These are phyloP conservation scores for Sutorius australiensis DNA, from an alignment of 768 basidiomycete genomes.

Conservation along the genomic window DNA sequence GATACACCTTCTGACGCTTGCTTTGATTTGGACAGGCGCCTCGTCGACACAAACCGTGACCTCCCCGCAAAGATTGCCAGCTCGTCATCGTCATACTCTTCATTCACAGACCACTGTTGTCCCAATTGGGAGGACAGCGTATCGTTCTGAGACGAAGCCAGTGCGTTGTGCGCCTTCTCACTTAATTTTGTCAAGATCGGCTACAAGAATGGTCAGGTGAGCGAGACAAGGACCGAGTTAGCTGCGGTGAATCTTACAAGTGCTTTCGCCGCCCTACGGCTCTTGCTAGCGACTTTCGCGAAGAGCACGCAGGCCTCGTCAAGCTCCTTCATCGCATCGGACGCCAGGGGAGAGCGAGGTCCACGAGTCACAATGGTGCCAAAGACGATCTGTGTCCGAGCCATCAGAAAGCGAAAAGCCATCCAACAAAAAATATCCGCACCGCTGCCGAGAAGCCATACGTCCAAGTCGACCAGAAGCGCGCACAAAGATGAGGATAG, in stretches of 20 bases:
- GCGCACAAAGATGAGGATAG: constrained; percentile 45
- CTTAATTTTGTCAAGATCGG: constrained; percentile 56
- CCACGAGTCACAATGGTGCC: constrained; percentile 76
- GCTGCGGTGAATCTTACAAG: constrained; percentile 41
- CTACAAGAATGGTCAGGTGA: constrained; percentile 24
- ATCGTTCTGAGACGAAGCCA: constrained; percentile 41
- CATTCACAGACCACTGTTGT: constrained; percentile 49
- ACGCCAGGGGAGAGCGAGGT: constrained; percentile 64
- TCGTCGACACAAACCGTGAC: constrained; percentile 55
- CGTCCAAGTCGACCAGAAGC: constrained; percentile 65
- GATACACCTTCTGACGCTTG: constrained; percentile 4
- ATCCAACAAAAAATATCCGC: constrained; percentile 11
- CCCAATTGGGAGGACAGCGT: constrained; percentile 29
- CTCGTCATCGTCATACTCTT: constrained; percentile 56
- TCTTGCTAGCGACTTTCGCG: constrained; percentile 53
- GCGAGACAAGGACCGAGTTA: not conserved
- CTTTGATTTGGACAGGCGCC: constrained; percentile 29
- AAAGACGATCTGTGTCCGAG: constrained; percentile 56
- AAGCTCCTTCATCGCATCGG: constrained; percentile 64
- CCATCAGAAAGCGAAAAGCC: not conserved
- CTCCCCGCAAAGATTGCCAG: constrained; percentile 67
- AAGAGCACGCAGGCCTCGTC: constrained; percentile 68
- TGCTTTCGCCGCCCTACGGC: constrained; percentile 61
- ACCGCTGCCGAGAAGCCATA: constrained; percentile 55
- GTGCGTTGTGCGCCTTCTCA: constrained; percentile 62